Base-by-base conservation (phyloP, 805 yeast species). In the Pichia deserticola region DNA sequence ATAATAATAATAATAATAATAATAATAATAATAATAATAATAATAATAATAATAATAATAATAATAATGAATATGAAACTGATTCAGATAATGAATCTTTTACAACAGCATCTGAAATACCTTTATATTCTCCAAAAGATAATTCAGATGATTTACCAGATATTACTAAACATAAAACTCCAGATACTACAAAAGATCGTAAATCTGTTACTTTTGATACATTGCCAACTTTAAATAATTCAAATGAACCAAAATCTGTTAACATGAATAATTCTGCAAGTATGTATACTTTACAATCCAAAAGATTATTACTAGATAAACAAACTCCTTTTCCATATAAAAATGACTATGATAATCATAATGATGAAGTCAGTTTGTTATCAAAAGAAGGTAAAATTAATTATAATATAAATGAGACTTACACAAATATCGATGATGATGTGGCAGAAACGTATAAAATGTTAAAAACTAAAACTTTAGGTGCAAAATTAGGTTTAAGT, bases 281-380 rank as follows among this genome's bases (percentile, higher is more conserved):
- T 27, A 12, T 49, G 8, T 44, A 52, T 32, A 42, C 54, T 29
- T 44, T 52, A 25, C 50, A 46, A 40, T 40, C 51, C 1, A 40
- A 47, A 7, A 40, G 38, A 42, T 35, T 50, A 40, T 45, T 46
- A 7, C 47, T 52, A 29, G 44, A 35, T 28, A 52, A 44, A 25
- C 50, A 47, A 10, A 12, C 38, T 1, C 52, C 50, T 12, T 28
- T 36, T 5, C 55, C 55, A 2, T 52, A 44, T 42, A n/a, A 30
- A 40, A 48, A 43, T 25, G 57, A 53, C 4, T 55, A 53, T 37
- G 54, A 59, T 25, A 58, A 52, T 12, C 54, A 53, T 6, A 40
- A 10, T 27, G 27, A 13, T 6, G 36, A 29, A 27, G 32, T 27
- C 8, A 20, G 51, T 58, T 43, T 46, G 49, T 11, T 44, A 54